Evolutionary conservation across 345 rosid species (phyloP).

Genomic region (Trapa bicornis): DNA sequence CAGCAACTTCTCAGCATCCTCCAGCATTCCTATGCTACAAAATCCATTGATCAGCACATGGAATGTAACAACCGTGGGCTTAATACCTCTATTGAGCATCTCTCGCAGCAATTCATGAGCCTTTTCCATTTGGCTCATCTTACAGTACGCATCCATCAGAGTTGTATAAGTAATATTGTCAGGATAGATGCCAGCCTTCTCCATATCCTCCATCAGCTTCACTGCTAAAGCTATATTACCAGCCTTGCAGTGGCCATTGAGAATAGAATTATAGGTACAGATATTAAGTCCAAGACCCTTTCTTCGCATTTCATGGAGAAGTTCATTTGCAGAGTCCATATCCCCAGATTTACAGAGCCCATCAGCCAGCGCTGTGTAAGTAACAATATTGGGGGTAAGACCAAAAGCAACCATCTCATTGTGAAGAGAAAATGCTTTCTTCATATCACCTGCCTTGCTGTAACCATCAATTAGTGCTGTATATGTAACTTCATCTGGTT

Average conservation of each 20-base stretch:
- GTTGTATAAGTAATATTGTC: constrained; percentile 71
- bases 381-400: constrained; percentile 62
- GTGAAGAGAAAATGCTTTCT: constrained; percentile 64
- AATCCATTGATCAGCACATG: constrained; percentile 85
- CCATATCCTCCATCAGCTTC: constrained; percentile 66
- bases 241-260: constrained; percentile 75
- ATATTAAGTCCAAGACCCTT: constrained; percentile 71
- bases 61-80: constrained; percentile 71
- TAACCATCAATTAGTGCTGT: constrained; percentile 79
- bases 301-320: constrained; percentile 69
- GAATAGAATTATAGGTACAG: constrained; percentile 56
- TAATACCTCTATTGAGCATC: constrained; percentile 68
- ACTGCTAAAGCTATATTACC: constrained; percentile 56
- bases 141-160: constrained; percentile 72
- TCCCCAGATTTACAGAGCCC: constrained; percentile 84
- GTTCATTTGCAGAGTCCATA: constrained; percentile 72
- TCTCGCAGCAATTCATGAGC: constrained; percentile 54
- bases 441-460: constrained; percentile 60
- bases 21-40: constrained; percentile 68
- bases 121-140: constrained; percentile 51
- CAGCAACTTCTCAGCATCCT: constrained; percentile 65
- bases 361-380: constrained; percentile 71
- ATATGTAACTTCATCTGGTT: constrained; percentile 67
- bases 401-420: constrained; percentile 67
- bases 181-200: constrained; percentile 40